Base-by-base conservation (phyloP, 805 yeast species). In the Teunomyces aglyptinius region DNA sequence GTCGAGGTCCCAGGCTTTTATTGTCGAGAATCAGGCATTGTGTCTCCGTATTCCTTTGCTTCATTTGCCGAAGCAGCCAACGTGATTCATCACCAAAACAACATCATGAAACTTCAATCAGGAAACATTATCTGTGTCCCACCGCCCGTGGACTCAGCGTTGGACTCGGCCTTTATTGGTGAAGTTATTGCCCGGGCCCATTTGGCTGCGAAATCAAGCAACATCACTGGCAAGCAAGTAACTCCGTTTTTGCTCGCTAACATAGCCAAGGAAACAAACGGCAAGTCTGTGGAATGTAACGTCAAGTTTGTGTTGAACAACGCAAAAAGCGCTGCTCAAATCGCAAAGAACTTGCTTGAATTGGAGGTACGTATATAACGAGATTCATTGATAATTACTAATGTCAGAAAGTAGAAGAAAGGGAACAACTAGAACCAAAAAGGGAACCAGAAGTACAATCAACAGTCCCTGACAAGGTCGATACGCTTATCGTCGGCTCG, bases 71-170 rank as follows among this genome's bases (percentile, higher is more conserved):
- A 79, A 15, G 89, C 92, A 1, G 96, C 96, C 0, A 56, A 63
- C 5, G 71, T 85, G 36, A 73, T 89, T 12, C 64, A 78, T 52
- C 61, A 70, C 48, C 75, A 70, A 40, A 64, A 60, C 45, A 63
- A 70, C 6, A 46, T 56, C 2, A 70, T 89, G 76, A 67, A 70
- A 0, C 65, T 88, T 49, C 57, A 70, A 0, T 77, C 85, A n/a
- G 96, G 96, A 0, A 80, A 74, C 48, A 75, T 90, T 8, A 81
- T 89, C 54, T 89, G 96, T 60, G 75, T 87, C 8, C 96, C 96
- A 0, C 91, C 96, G 0, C 95, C 96, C 0, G 61, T 57, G 6
- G 77, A 77, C 3, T 63, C 75, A 32, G 89, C 95, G 0, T 63
- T 89, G 47, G 75, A 78, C 26, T 70, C 78, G 3, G 68, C 57